phyloP scores from a whole-genome alignment of 805 yeast species.

The Millerozyma miso region DNA sequence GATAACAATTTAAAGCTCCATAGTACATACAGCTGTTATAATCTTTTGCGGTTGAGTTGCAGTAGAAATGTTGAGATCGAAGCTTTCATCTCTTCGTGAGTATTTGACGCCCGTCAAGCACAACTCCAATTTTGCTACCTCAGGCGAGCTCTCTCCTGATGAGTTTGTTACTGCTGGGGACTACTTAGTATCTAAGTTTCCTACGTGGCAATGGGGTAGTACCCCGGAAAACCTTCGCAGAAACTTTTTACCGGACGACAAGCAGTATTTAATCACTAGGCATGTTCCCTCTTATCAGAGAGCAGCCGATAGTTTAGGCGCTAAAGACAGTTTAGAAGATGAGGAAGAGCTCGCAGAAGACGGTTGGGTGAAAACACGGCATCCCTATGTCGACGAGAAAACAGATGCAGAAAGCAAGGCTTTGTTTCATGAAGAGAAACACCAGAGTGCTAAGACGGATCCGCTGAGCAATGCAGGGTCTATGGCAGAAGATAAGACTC shows the following conservation, averaged over 20 bases:
- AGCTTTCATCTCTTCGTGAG: conserved; percentile 80
- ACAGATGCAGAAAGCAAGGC: conserved; percentile 9
- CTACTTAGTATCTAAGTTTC: conserved; percentile 83
- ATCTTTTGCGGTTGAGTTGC: too few relatives aligned
- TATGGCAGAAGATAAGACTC: conserved; percentile 15
- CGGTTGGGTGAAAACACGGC: conserved; percentile 50
- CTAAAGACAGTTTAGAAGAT: conserved; percentile 34
- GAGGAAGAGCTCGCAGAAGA: conserved; percentile 44
- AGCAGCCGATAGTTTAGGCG: conserved; percentile 52
- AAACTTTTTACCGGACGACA: conserved; percentile 78
- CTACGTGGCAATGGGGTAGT: conserved; percentile 89
- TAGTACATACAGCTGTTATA: too few relatives aligned
- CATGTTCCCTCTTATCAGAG: conserved; percentile 85
- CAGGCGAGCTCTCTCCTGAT: conserved; percentile 94
- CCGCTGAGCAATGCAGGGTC: conserved; percentile 8
- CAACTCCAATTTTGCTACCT: conserved; percentile 74
- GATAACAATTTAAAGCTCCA: too few relatives aligned
- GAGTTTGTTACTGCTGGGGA: conserved; percentile 95
- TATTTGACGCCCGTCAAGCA: conserved; percentile 88
- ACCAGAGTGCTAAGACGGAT: neutral
- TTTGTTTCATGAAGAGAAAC: neutral
- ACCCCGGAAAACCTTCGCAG: conserved; percentile 37
- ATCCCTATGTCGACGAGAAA: conserved; percentile 6
- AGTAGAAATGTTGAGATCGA: conserved; percentile 51
- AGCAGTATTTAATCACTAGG: conserved; percentile 81